Evolutionary conservation across 2,329 filamentous ascomycete species (phyloP).

Genomic region (Teratosphaeria zuluensis): DNA sequence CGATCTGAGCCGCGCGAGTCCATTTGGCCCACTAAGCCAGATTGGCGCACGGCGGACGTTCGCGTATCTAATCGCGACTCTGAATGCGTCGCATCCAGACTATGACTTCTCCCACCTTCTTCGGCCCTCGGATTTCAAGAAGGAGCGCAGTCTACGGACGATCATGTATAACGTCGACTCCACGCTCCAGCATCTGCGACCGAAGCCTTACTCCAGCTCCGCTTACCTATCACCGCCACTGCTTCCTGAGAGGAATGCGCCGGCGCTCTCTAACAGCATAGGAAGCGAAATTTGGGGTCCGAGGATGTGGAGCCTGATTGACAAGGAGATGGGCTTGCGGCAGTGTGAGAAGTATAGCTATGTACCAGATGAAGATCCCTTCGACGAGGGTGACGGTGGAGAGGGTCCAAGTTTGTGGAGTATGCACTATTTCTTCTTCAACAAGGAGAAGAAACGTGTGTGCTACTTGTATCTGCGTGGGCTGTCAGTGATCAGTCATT

Average conservation of each 20-base stretch:
- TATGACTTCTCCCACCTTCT: constrained; percentile 95
- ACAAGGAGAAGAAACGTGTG: constrained; percentile 81
- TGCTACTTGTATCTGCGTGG: constrained; percentile 88
- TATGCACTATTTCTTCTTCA: constrained; percentile 96
- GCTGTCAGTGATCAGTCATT: constrained; percentile 65
- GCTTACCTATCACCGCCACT: constrained; percentile 14
- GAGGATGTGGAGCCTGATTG: constrained; percentile 82
- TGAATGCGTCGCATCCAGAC: constrained; percentile 91
- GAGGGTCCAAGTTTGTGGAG: constrained; percentile 65
- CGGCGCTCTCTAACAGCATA: constrained; percentile 11
- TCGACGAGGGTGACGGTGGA: constrained; percentile 65
- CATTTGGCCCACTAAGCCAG: constrained; percentile 84
- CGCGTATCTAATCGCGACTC: constrained; percentile 88
- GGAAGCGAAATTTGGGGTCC: constrained; percentile 59
- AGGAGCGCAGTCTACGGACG: constrained; percentile 66
- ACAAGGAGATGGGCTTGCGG: constrained; percentile 87
- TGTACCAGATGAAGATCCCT: constrained; percentile 79
- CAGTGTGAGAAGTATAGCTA: constrained; percentile 88
- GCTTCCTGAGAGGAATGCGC: constrained; percentile 15
- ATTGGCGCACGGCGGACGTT: constrained; percentile 83
- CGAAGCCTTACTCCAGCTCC: constrained; percentile 30
- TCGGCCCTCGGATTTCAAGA: constrained; percentile 79
- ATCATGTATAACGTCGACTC: constrained; percentile 85
- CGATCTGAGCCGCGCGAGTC: constrained; percentile 75
- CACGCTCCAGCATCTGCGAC: constrained; percentile 76